These are phyloP conservation scores for Odontarrhena argentea DNA, from an alignment of 345 rosid species.

Conservation along the genomic window DNA sequence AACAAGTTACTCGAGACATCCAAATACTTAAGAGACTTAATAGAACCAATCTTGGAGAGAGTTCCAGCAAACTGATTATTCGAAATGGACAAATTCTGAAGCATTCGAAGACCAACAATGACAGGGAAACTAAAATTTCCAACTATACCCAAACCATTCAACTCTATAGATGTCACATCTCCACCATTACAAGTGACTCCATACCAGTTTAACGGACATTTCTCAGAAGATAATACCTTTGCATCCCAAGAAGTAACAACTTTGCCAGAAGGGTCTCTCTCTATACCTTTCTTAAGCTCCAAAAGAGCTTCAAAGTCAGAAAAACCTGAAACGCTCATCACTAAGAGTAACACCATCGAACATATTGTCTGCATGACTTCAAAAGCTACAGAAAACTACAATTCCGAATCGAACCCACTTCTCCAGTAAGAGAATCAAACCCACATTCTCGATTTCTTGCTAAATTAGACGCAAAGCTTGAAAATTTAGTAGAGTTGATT, in stretches of 20 bases:
- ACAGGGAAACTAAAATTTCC: slow-evolving; percentile 73
- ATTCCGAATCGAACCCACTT: background rate
- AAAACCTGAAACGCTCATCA: slow-evolving; percentile 48
- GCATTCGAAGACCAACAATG: slow-evolving; percentile 55
- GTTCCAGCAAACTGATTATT: slow-evolving; percentile 67
- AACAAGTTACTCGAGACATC: slow-evolving; percentile 64
- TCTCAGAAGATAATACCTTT: slow-evolving; percentile 61
- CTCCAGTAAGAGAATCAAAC: background rate
- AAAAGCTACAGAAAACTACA: slow-evolving; percentile 13
- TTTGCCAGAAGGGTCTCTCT: slow-evolving; percentile 59
- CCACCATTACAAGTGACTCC: slow-evolving; percentile 71
- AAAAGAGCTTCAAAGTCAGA: slow-evolving; percentile 78
- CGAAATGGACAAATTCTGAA: slow-evolving; percentile 65
- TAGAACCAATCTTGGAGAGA: slow-evolving; percentile 59
- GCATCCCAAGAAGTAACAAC: slow-evolving; percentile 69
- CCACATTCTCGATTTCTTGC: slow-evolving; percentile 15
- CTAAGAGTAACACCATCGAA: slow-evolving; percentile 50
- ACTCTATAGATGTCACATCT: slow-evolving; percentile 58
- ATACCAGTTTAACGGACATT: slow-evolving; percentile 74
- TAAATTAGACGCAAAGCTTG: background rate
- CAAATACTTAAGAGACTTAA: slow-evolving; percentile 56
- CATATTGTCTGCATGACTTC: slow-evolving; percentile 63
- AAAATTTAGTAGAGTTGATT: background rate
- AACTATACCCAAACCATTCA: slow-evolving; percentile 60
- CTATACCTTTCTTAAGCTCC: slow-evolving; percentile 70